These are phyloP conservation scores for Trypethelium eluteriae DNA, from an alignment of 495 filamentous ascomycete genomes.

Conservation along the genomic window DNA sequence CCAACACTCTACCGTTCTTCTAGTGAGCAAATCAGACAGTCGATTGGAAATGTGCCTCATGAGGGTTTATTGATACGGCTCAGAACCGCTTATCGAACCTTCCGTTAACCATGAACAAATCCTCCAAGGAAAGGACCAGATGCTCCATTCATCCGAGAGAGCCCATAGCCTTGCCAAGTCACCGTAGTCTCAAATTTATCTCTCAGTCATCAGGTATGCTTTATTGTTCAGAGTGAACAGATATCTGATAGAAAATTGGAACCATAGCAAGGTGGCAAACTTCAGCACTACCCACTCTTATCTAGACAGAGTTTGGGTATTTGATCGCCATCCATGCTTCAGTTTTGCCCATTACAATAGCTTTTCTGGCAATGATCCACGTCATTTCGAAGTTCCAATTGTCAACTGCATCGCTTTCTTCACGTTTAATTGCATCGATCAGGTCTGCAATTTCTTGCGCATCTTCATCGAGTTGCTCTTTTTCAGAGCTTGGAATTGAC, in stretches of 20 bases:
- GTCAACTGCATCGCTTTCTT: neutral
- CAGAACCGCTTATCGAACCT: too few species aligned
- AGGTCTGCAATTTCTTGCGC: neutral
- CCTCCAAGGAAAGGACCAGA: too few species aligned
- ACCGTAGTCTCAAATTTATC: too few species aligned
- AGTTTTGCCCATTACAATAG: neutral
- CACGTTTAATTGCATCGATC: neutral
- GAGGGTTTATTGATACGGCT: too few species aligned
- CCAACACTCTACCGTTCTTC: too few species aligned
- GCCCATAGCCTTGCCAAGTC: too few species aligned
- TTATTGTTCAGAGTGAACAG: neutral
- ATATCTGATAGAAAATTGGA: neutral
- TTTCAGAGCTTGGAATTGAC: neutral
- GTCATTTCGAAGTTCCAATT: neutral
- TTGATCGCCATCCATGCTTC: neutral
- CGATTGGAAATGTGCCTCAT: too few species aligned
- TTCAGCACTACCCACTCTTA: neutral
- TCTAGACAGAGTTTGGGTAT: neutral
- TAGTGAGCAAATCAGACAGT: too few species aligned
- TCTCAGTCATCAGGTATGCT: neutral
- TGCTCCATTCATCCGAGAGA: too few species aligned
- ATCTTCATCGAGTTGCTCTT: conserved; percentile 3
- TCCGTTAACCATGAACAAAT: too few species aligned
- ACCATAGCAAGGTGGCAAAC: neutral
- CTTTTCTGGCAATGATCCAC: neutral